Percentiles rank a stretch among this genome's conserved stretches.
phyloP scores from a whole-genome alignment of 1,284 basidiomycete species.

The Puccinia novopanici region DNA sequence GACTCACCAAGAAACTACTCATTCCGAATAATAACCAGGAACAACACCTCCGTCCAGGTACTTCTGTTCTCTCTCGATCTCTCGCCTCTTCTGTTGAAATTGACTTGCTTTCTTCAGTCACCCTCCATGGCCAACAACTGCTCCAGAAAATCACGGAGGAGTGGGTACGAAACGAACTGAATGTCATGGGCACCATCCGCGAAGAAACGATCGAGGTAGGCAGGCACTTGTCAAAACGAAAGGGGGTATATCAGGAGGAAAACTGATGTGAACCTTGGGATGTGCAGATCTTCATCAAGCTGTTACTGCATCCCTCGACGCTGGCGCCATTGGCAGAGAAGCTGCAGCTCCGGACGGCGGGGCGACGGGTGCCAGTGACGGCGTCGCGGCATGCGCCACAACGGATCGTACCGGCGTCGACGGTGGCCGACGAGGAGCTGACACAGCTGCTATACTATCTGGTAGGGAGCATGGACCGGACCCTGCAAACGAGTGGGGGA shows the following conservation, averaged over 20 bases:
- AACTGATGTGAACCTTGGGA: not conserved
- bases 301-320: conserved; percentile 39
- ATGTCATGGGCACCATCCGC: conserved; percentile 43
- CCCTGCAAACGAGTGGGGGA: not conserved
- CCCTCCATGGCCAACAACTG: not conserved
- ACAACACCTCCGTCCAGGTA: not conserved
- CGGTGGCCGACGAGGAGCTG: conserved; percentile 12
- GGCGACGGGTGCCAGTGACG: not conserved
- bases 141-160: conserved; percentile 17
- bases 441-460: conserved; percentile 29
- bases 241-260: not conserved
- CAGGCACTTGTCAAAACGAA: not conserved
- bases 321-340: conserved; percentile 27
- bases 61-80: too few relatives aligned
- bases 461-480: conserved; percentile 13
- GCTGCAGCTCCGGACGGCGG: conserved; percentile 36
- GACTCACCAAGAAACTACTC: not conserved
- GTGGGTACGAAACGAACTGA: conserved; percentile 36
- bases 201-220: conserved; percentile 42
- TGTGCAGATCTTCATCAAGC: conserved; percentile 22
- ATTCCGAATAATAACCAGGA: not conserved
- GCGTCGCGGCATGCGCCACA: conserved; percentile 22
- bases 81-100: not conserved
- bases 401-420: conserved; percentile 31
- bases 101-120: not conserved